phyloP scores from a whole-genome alignment of 805 yeast genomes.

The Sugiyamaella marilandica region DNA sequence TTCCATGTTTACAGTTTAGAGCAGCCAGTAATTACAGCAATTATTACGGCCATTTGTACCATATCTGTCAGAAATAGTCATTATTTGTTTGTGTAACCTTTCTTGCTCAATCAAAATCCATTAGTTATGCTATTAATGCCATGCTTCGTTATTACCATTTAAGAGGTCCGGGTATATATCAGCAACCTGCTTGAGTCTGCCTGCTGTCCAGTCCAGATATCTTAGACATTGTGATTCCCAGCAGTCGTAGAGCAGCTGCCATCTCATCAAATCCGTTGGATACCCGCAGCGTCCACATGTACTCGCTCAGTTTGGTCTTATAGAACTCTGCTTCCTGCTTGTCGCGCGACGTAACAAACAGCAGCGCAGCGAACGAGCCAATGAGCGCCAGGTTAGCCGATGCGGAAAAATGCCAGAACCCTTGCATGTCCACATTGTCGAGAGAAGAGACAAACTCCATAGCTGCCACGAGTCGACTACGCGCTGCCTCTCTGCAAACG shows the following conservation, averaged over 20 bases:
- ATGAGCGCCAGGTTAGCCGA: constrained; percentile 73
- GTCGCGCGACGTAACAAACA: constrained; percentile 57
- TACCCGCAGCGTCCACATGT: constrained; percentile 69
- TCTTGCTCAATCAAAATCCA: too few species aligned
- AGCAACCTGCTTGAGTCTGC: background rate
- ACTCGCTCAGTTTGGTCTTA: constrained; percentile 66
- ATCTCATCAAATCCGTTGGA: constrained; percentile 76
- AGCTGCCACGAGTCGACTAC: constrained; percentile 74
- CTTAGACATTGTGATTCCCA: constrained; percentile 67
- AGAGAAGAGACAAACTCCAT: constrained; percentile 71
- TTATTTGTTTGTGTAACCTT: too few species aligned
- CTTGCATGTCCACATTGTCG: constrained; percentile 75
- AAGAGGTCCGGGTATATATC: too few species aligned
- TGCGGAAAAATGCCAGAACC: constrained; percentile 87
- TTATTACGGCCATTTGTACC: too few species aligned
- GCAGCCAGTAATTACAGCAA: too few species aligned
- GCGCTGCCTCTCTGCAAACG: constrained; percentile 83
- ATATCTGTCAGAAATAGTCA: too few species aligned
- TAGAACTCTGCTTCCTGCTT: constrained; percentile 59
- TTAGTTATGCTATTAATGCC: too few species aligned
- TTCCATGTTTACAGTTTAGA: too few species aligned
- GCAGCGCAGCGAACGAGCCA: constrained; percentile 81
- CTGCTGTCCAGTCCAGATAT: constrained; percentile 46
- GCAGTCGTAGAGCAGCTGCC: constrained; percentile 62
- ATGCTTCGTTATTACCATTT: too few species aligned